Conservation (phyloP, 2,329 filamentous ascomycete genomes). For the Ramularia collo-cygni region DNA sequence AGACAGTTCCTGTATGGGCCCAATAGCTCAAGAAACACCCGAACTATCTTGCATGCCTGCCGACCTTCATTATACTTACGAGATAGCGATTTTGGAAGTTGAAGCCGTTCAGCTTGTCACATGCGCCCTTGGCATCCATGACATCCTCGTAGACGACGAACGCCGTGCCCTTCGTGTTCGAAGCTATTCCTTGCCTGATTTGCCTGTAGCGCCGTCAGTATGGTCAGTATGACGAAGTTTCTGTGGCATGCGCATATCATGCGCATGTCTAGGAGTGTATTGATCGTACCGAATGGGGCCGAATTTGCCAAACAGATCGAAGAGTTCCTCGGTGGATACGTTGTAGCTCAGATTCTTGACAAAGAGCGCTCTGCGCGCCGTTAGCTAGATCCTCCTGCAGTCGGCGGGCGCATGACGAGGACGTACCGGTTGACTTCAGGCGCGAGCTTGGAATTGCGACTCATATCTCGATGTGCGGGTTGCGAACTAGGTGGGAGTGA, state of each 20-base stretch:
- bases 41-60: no score
- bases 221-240: not conserved
- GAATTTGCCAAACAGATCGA: constrained; percentile 97
- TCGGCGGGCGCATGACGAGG: not conserved
- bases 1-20: no score
- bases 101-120: constrained; percentile 99
- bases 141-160: constrained; percentile 99
- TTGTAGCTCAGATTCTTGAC: constrained; percentile 99
- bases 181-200: constrained; percentile 96
- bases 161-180: constrained; percentile 94
- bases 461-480: constrained; percentile 61
- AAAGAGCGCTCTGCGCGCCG: constrained; percentile 77
- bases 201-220: constrained; percentile 54
- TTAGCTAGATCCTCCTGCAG: no score
- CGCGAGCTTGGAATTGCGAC: constrained; percentile 92
- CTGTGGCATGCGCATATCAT: constrained; percentile 3
- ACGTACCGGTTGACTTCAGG: constrained; percentile 97
- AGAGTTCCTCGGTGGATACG: constrained; percentile 95
- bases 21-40: no score
- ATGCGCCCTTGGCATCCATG: constrained; percentile 96
- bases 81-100: constrained; percentile 99
- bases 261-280: constrained; percentile 8
- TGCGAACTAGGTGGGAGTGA: constrained; percentile 1
- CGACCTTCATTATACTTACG: no score
- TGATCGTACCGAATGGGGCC: constrained; percentile 77